Evolutionary conservation across 306 rosid species (phyloP), one percentile per base, ranked within the genome.

Genomic region (Malus orientalis): DNA sequence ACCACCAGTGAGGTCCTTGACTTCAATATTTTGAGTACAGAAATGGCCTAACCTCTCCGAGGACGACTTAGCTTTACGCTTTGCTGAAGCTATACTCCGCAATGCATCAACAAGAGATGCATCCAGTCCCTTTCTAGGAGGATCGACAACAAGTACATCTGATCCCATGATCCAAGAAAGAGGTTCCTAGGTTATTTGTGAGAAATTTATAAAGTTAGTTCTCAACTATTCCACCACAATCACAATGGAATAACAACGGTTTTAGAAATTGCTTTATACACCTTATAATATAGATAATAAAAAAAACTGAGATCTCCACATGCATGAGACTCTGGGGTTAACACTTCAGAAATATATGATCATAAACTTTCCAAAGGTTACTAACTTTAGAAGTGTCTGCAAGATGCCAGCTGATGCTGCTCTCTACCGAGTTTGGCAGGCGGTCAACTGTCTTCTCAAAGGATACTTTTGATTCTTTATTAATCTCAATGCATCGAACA

Each of bases 51-150:
- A 95, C 96, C 97, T 80, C 89, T 80, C 84, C 45, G 82, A 72
- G 69, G 89, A 84, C 72, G 88, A 83, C 65, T 79, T 75, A 54
- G 82, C 82, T 83, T 79, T 95, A 47, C 77, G 84, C 85, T 88
- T 88, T 8, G 87, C n/a, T 73, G 85, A 81, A 77, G 90, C 74
- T 80, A 89, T 86, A 71, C 81, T 85, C 79, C 76, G 84, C 77
- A 95, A 87, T 51, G 88, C 83, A 73, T 85, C 87, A 40, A 91
- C 70, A 80, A 92, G 93, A 77, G 98, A 88, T 67, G 81, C 71
- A 78, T 90, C 98, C 72, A 95, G 78, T 69, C 98, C 98, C 88
- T 89, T 95, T 78, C 98, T 86, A 51, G 96, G 98, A 80, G 98
- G 98, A 90, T 95, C 98, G 58, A 95, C 90, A 79, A 95, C 87